Evolutionary conservation across 202 grass and related monocot genomes (phyloP), one percentile per base, ranked within the genome.

Genomic region (Panicum hallii): DNA sequence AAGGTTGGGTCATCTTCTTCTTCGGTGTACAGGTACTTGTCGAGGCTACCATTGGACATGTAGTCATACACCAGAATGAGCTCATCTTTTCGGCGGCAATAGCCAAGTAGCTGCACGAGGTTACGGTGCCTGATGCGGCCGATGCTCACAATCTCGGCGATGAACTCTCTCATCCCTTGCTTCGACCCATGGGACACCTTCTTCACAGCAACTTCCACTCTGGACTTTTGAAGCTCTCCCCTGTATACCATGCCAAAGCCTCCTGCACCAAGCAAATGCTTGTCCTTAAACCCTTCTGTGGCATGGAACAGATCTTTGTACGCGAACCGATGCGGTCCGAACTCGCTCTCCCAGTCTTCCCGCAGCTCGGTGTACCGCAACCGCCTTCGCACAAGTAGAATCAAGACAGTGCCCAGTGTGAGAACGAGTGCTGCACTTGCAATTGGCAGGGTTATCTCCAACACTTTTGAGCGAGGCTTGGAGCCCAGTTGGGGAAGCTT

Each of bases 321-420:
- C 9, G 63, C 17, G 54, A 83, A 75, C 60, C 82, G 49, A 63
- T 84, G 67, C 0, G 70, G 55, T 9, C 70, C 82, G 10, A 77
- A 85, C 83, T 85, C 74, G 12, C 11, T 23, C 83, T 85, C 83
- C 83, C 74, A 86, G 20, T 86, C 83, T 49, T 86, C 83, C 0
- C 52, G 34, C 1, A 85, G 0, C 54, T 86, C 83, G 0, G 83
- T 13, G 30, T 70, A 85, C 47, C 65, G 10, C 53, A 5, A 6
- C 7, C 61, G 63, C 61, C 83, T 78, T 10, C 83, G 6, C 11
- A 85, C 65, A 1, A 85, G 43, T 11, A 82, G 44, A 49, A 73
- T 6, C 42, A 40, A 0, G 5, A 4, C 4, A 10, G 0, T 22
- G 22, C 67, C 55, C 0, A 38, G 1, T 2, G 56, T 5, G 11